Evolutionary conservation across 2,329 filamentous ascomycete species (phyloP).

Genomic region (Fusarium sp.): DNA sequence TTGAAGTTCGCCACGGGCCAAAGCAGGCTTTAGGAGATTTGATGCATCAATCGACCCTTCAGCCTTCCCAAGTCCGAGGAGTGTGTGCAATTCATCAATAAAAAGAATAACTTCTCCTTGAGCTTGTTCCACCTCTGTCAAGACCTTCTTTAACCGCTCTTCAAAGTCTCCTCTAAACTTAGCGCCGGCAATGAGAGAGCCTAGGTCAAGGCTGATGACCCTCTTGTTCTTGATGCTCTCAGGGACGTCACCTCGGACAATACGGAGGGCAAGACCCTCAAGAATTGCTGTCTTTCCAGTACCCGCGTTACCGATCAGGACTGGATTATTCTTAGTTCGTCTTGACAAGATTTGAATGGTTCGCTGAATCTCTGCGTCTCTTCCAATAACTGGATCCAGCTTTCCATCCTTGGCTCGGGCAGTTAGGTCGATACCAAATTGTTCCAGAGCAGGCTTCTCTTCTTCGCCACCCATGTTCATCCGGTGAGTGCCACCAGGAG

Average conservation of each 20-base stretch:
- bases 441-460: constrained; percentile 87
- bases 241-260: constrained; percentile 91
- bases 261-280: constrained; percentile 88
- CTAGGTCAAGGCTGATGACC: constrained; percentile 87
- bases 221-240: constrained; percentile 96
- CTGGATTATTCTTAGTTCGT: constrained; percentile 94
- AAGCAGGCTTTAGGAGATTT: constrained; percentile 90
- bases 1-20: constrained; percentile 93
- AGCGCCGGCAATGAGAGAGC: constrained; percentile 91
- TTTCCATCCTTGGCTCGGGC: constrained; percentile 86
- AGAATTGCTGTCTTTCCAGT: constrained; percentile 95
- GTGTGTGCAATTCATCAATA: constrained; percentile 91
- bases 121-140: constrained; percentile 90
- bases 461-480: constrained; percentile 85
- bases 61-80: constrained; percentile 91
- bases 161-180: constrained; percentile 98
- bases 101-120: constrained; percentile 93
- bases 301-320: constrained; percentile 90
- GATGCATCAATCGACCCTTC: constrained; percentile 97
- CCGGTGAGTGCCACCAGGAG: constrained; percentile 89
- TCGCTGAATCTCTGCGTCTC: constrained; percentile 89
- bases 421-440: constrained; percentile 92
- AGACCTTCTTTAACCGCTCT: constrained; percentile 87
- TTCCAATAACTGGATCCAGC: constrained; percentile 93
- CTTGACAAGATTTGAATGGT: constrained; percentile 94